Percentiles rank a stretch among this genome's conserved stretches.
Conservation (phyloP, 1,139 yeast species). For the Saccharomyces pastorianus region DNA sequence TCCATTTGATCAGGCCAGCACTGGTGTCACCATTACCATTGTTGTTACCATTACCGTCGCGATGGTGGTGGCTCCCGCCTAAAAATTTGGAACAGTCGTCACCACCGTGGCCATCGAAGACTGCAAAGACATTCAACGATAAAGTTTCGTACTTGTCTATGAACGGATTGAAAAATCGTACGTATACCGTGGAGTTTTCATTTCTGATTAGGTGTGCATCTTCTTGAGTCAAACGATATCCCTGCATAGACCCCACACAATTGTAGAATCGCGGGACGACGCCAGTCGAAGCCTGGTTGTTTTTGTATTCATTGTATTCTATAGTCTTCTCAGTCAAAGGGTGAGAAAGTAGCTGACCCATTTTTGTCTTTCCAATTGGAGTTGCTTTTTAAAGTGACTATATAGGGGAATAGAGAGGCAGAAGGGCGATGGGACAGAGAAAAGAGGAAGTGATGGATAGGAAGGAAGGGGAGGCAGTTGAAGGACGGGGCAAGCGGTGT, state of each 20-base stretch:
- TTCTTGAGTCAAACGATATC: slow-evolving; percentile 68
- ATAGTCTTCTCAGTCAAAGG: slow-evolving; percentile 65
- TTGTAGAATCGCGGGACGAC: slow-evolving; percentile 38
- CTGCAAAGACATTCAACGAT: slow-evolving; percentile 54
- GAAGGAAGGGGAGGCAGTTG: neutral
- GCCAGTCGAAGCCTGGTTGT: slow-evolving; percentile 5
- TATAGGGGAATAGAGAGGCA: neutral
- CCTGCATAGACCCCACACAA: slow-evolving; percentile 71
- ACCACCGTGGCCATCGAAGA: slow-evolving; percentile 81
- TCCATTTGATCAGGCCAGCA: slow-evolving; percentile 28
- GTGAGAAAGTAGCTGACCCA: slow-evolving; percentile 74
- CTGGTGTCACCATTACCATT: slow-evolving; percentile 14
- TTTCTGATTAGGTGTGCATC: slow-evolving; percentile 53
- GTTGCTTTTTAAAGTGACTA: neutral
- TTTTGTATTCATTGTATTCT: slow-evolving; percentile 36
- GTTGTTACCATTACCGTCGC: slow-evolving; percentile 32
- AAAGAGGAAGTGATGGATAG: neutral
- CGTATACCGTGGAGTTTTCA: slow-evolving; percentile 17
- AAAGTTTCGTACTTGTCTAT: slow-evolving; percentile 20
- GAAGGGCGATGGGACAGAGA: neutral
- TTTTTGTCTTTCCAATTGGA: slow-evolving; percentile 19
- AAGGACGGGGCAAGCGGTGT: neutral
- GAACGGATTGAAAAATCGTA: slow-evolving; percentile 31
- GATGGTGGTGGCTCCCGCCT: slow-evolving; percentile 38
- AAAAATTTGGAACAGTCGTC: slow-evolving; percentile 50